phyloP scores from a whole-genome alignment of 257 asterid genomes.

The Fraxinus cuspidata region DNA sequence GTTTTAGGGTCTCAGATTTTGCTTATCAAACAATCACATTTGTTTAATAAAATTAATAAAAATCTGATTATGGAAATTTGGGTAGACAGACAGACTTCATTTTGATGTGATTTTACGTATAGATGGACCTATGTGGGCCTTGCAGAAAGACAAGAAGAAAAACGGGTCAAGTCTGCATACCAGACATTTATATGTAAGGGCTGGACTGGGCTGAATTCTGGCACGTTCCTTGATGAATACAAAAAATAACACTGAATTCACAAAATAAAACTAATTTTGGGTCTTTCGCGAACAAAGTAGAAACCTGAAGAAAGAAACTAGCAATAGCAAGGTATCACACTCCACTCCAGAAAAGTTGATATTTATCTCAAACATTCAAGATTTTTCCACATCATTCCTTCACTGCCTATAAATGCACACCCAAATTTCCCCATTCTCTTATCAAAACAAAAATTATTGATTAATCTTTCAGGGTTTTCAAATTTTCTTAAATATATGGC shows the following conservation, averaged over 20 bases:
- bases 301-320: constrained; percentile 6
- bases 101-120: not conserved
- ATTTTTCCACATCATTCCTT: constrained; percentile 31
- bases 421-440: not conserved
- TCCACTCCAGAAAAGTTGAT: not conserved
- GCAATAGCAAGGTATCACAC: not conserved
- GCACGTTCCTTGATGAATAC: not conserved
- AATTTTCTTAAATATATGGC: constrained; percentile 40
- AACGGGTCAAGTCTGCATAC: not conserved
- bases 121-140: not conserved
- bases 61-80: too few relatives aligned
- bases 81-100: too few relatives aligned
- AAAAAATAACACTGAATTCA: not conserved
- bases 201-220: too few relatives aligned
- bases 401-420: constrained; percentile 22
- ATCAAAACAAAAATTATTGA: not conserved
- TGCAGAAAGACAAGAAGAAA: not conserved
- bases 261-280: not conserved
- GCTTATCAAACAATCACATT: too few relatives aligned
- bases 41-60: too few relatives aligned
- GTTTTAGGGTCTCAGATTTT: not conserved
- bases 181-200: too few relatives aligned
- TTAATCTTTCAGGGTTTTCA: not conserved
- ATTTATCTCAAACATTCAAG: constrained; percentile 44
- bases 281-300: constrained; percentile 34